Evolutionary conservation across 306 rosid genomes (phyloP), one percentile per base, ranked within the genome.

Genomic region (Mucuna pruriens): DNA sequence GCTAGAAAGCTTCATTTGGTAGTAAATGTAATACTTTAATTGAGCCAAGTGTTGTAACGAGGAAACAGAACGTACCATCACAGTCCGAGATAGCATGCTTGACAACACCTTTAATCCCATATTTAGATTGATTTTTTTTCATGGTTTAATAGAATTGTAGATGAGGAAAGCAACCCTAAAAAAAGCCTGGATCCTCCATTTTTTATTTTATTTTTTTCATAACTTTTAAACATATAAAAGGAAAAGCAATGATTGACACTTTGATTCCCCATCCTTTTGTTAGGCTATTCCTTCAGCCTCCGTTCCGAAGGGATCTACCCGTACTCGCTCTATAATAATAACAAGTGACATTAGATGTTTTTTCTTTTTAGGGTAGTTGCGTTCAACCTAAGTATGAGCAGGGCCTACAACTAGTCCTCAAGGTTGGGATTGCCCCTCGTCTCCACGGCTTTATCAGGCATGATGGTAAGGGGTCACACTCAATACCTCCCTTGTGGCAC

Each of bases 401-500:
- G 39, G 87, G 48, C 84, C 82, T 60, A 67, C 67, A 0, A 13
- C 74, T 19, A 74, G 36, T 42, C 62, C 51, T 74, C 51, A 74
- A 74, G 63, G 67, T 52, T 63, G 71, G 44, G 69, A 77, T 33
- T 48, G 77, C 49, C 49, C 64, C 61, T 60, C 17, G 38, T 39
- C 7, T 40, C 67, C 5, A 48, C 7, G 22, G 44, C 26, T 82
- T 82, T 69, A 16, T 69, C 9, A 29, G 76, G 48, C 60, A 76
- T 23, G 55, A 68, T 45, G 77, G 48, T 68, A 76, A 45, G 57
- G 74, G 44, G 75, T 76, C 78, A 76, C 82, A 76, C 76, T 77
- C 78, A 60, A 20, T 60, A 39, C 42, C 68, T 71, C 71, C 76
- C 38, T 34, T 71, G 71, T 73, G 80, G 64, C 71, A 62, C 68